Percentiles rank a stretch among this genome's conserved stretches.
Evolutionary conservation across 1,284 basidiomycete genomes (phyloP).

Genomic region (Somion occarium): DNA sequence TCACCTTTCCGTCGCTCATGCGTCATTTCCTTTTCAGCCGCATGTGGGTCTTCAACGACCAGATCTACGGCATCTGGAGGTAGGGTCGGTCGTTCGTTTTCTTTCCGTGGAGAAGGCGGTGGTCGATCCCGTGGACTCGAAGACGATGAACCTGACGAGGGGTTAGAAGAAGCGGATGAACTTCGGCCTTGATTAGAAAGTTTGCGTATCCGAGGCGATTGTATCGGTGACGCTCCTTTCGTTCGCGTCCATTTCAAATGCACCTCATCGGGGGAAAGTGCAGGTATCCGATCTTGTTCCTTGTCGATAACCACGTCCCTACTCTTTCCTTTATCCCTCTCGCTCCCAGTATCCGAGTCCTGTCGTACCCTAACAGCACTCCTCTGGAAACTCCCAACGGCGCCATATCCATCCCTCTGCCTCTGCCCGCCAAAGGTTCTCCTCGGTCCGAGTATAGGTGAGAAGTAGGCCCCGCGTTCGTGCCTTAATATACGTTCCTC

Average conservation of each 20-base stretch:
- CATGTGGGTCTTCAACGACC: constrained; percentile 57
- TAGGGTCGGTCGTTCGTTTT: constrained; percentile 35
- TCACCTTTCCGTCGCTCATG: constrained; percentile 52
- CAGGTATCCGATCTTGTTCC: constrained; percentile 31
- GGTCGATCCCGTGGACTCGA: constrained; percentile 27
- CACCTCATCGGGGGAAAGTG: constrained; percentile 30
- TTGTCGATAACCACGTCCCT: constrained; percentile 36
- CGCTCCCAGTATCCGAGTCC: constrained; percentile 17
- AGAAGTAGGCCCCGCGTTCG: constrained; percentile 67
- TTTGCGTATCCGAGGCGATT: constrained; percentile 18
- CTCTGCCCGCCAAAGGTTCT: constrained; percentile 29
- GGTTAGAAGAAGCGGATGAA: constrained; percentile 4
- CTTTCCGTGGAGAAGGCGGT: constrained; percentile 31
- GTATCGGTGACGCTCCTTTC: constrained; percentile 12
- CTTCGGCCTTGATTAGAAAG: constrained; percentile 12
- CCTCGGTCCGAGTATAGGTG: constrained; percentile 45
- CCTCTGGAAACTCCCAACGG: constrained; percentile 32
- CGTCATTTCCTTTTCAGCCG: constrained; percentile 43
- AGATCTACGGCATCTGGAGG: constrained; percentile 78
- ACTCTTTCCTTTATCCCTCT: constrained; percentile 15
- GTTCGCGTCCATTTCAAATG: constrained; percentile 44
- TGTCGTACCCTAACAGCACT: constrained; percentile 11
- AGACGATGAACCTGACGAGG: constrained; percentile 16
- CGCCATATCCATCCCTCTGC: constrained; percentile 50
- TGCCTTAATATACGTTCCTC: constrained; percentile 66